These are phyloP conservation scores for Hordeum marinum DNA, from an alignment of 176 grass and related monocot genomes.

Conservation along the genomic window DNA sequence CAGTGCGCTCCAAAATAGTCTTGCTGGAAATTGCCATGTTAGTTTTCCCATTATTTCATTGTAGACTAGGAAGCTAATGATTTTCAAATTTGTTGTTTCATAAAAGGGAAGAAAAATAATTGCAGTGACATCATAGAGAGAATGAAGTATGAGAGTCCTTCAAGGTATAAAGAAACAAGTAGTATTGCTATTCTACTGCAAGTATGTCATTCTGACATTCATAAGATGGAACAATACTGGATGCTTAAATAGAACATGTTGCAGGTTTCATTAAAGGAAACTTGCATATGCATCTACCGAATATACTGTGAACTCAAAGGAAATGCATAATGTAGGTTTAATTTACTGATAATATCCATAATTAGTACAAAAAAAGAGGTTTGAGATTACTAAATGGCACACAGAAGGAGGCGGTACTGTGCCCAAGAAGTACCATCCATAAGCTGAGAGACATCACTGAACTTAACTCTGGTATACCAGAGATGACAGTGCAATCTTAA, in stretches of 20 bases:
- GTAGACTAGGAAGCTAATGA: background rate
- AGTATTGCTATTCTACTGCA: background rate
- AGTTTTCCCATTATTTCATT: background rate
- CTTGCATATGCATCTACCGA: background rate
- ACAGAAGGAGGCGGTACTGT: no score
- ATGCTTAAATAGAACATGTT: background rate
- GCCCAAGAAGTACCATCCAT: background rate
- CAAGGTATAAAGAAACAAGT: background rate
- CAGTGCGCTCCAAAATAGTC: background rate
- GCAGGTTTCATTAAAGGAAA: background rate
- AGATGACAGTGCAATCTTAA: background rate
- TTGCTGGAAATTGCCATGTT: background rate
- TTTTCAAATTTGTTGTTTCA: background rate
- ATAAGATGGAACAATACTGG: background rate
- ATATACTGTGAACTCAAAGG: background rate
- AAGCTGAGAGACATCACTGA: background rate
- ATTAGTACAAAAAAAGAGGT: background rate
- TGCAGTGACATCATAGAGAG: background rate
- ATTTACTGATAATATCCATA: background rate
- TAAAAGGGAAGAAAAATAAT: background rate
- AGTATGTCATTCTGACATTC: background rate
- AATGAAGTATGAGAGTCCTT: background rate
- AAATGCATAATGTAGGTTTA: background rate
- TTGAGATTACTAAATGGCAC: background rate
- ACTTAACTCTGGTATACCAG: background rate